These are phyloP conservation scores for Phytophthora tubulina DNA, from an alignment of 352 stramenopile species.

Conservation along the genomic window DNA sequence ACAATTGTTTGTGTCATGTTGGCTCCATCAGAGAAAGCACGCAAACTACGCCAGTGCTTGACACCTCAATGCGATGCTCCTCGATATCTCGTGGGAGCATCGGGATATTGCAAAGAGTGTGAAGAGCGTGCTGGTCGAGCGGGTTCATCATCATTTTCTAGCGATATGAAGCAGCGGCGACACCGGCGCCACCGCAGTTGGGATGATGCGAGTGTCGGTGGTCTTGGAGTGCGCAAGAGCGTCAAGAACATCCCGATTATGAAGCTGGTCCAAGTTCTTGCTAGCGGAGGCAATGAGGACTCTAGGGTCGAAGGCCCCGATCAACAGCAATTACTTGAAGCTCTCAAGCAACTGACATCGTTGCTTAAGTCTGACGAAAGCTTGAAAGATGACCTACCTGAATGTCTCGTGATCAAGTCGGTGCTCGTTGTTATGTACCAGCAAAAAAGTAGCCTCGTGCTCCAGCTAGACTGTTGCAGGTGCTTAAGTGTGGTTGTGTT, in stretches of 20 bases:
- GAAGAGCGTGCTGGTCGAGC: constrained; percentile 38
- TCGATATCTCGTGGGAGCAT: constrained; percentile 63
- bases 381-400: constrained; percentile 84
- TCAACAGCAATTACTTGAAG: constrained; percentile 46
- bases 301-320: constrained; percentile 17
- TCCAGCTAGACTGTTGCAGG: constrained; percentile 84
- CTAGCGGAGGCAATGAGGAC: constrained; percentile 27
- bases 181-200: constrained; percentile 63
- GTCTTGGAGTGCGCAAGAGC: constrained; percentile 41
- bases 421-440: constrained; percentile 74
- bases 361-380: constrained; percentile 60
- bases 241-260: constrained; percentile 56
- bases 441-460: constrained; percentile 51
- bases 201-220: constrained; percentile 42
- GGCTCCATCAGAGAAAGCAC: constrained; percentile 51
- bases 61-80: constrained; percentile 77
- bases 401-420: constrained; percentile 66
- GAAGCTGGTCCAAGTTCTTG: constrained; percentile 50
- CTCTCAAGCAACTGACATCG: constrained; percentile 57
- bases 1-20: constrained; percentile 9
- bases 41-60: constrained; percentile 62
- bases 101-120: constrained; percentile 74
- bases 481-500: constrained; percentile 84
- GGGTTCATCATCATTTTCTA: constrained; percentile 1
- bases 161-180: constrained; percentile 20